Evolutionary conservation across 495 filamentous ascomycete genomes (phyloP), one percentile per base, ranked within the genome.

Genomic region (Neurospora sp.): DNA sequence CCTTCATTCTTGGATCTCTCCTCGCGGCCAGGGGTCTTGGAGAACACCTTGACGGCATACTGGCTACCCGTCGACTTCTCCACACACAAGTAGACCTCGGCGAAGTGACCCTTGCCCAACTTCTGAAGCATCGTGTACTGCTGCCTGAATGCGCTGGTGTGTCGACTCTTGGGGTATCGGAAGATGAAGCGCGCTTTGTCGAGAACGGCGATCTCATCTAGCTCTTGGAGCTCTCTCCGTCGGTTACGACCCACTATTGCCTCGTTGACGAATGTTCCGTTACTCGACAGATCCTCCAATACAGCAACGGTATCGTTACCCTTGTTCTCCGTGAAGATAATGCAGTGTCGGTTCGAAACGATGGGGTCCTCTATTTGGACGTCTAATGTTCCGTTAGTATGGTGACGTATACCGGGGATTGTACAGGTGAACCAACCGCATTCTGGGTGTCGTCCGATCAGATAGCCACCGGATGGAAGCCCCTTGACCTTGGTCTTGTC

Each of bases 41-140:
- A 92, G 78, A 98, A 99, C 37, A 93, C 89, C 84, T 99, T 99
- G 74, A 96, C 96, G 7, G 96, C 96, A 82, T 90, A 98, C 42
- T 90, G 87, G 70, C 89, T 86, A 22, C 96, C 96, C 0, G 92
- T 92, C 61, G 88, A 83, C 79, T 93, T 93, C 80, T 98, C 94
- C 2, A 94, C 88, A 75, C 94, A 97, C 1, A 97, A 84, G 78
- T 94, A 96, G 14, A 99, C 96, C 10, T 94, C 93, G 59, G 96
- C 96, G 81, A 98, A 98, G 79, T 98, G 94, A 27, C 96, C 96
- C 80, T 97, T 97, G 72, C 96, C 96, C 16, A 99, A 89, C 79
- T 94, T 92, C 71, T 94, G 89, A 44, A 93, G 86, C 16, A 95
- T 87, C 12, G 88, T 90, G 79, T 96, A 99, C 75, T 97, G 93